Conservation (phyloP, 768 basidiomycete species). For the Collybiopsis confluens region DNA sequence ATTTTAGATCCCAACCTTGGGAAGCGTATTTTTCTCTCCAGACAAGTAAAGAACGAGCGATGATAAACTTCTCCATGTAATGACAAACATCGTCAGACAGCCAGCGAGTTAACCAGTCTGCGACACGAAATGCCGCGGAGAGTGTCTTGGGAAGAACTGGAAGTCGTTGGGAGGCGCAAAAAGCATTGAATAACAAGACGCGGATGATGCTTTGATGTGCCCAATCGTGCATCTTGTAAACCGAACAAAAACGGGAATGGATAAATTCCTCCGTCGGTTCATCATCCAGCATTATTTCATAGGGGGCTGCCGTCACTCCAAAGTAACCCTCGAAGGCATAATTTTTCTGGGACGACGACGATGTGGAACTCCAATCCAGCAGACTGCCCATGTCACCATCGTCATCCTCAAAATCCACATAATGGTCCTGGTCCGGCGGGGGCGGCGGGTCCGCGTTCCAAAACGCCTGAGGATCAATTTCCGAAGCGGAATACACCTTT, state of each 20-base stretch:
- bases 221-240: slow-evolving; percentile 14
- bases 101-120: neutral
- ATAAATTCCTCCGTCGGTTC: slow-evolving; percentile 14
- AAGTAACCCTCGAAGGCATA: neutral
- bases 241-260: slow-evolving; percentile 15
- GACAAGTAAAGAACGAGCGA: slow-evolving; percentile 6
- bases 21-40: neutral
- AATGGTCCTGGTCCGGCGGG: neutral
- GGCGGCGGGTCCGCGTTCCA: slow-evolving; percentile 19
- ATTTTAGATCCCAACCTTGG: neutral
- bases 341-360: neutral
- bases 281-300: slow-evolving; percentile 10
- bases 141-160: slow-evolving; percentile 5
- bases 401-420: neutral
- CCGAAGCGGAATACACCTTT: slow-evolving; percentile 15
- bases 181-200: slow-evolving; percentile 14
- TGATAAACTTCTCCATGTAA: slow-evolving; percentile 4
- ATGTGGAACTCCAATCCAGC: neutral
- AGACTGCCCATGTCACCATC: neutral
- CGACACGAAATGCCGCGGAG: slow-evolving; percentile 8
- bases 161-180: slow-evolving; percentile 8
- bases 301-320: neutral
- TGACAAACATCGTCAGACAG: neutral
- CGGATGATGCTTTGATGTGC: slow-evolving; percentile 14
- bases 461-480: slow-evolving; percentile 14